phyloP scores from a whole-genome alignment of 1,284 basidiomycete genomes.

The Ceratobasidium papillatum region DNA sequence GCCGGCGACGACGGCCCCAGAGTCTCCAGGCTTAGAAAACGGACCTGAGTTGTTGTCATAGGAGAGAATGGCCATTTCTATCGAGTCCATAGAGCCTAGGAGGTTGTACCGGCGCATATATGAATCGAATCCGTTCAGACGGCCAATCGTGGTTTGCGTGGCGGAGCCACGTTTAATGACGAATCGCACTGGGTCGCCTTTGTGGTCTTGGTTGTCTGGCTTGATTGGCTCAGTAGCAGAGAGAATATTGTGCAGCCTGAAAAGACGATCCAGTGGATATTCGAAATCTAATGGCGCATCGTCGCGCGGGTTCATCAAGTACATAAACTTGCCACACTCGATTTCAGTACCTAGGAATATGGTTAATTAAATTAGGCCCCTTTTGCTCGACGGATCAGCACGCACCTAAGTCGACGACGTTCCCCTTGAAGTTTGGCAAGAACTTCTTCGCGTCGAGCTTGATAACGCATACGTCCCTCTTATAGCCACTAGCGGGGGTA shows the following conservation, averaged over 20 bases:
- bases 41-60: conserved; percentile 48
- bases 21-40: conserved; percentile 54
- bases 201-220: conserved; percentile 47
- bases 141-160: conserved; percentile 53
- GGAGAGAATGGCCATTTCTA: conserved; percentile 49
- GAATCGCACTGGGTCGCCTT: conserved; percentile 48
- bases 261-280: conserved; percentile 51
- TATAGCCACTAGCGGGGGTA: conserved; percentile 49
- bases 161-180: conserved; percentile 53
- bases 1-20: conserved; percentile 51
- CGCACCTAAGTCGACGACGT: conserved; percentile 52
- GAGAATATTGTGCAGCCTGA: conserved; percentile 50
- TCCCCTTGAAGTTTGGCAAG: conserved; percentile 50
- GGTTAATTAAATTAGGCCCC: conserved; percentile 44
- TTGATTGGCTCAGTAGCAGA: conserved; percentile 49
- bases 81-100: conserved; percentile 49
- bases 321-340: conserved; percentile 45
- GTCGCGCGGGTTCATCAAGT: conserved; percentile 46
- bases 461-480: conserved; percentile 53
- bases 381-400: background rate
- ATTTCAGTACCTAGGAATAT: conserved; percentile 50
- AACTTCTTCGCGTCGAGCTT: conserved; percentile 54
- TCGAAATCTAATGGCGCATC: conserved; percentile 50
- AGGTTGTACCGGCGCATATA: conserved; percentile 50
- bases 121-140: conserved; percentile 50